A percentile compares a stretch with the other conserved stretches of the same genome.
phyloP scores from a whole-genome alignment of 2,329 filamentous ascomycete species.

The Cylindrodendrum hubeiense region DNA sequence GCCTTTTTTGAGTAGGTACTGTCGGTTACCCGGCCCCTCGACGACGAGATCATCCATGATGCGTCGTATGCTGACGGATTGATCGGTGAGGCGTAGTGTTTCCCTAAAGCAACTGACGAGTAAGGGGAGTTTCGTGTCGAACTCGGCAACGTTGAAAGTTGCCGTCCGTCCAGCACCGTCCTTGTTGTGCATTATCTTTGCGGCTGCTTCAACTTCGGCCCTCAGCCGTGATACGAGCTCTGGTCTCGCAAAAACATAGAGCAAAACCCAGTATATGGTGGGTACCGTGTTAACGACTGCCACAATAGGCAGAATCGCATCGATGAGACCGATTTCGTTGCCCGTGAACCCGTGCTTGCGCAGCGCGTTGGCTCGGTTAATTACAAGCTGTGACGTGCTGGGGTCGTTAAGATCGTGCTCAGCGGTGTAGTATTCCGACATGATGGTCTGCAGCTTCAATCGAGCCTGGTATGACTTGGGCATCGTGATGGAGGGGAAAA shows the following conservation, averaged over 20 bases:
- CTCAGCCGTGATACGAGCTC: conserved; percentile 36
- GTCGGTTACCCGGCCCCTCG: conserved; percentile 35
- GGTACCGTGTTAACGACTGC: conserved; percentile 52
- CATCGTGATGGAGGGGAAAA: conserved; percentile 47
- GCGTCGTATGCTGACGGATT: conserved; percentile 53
- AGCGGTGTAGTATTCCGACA: conserved; percentile 48
- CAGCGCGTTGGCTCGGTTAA: conserved; percentile 44
- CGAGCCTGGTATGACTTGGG: conserved; percentile 47
- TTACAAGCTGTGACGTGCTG: conserved; percentile 43
- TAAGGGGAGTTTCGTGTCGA: conserved; percentile 56
- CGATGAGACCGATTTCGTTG: conserved; percentile 45
- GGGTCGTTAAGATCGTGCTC: conserved; percentile 43
- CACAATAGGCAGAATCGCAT: conserved; percentile 46
- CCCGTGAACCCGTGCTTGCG: conserved; percentile 46
- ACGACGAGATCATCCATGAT: conserved; percentile 57
- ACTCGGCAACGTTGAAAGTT: conserved; percentile 51
- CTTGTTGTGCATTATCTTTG: background rate
- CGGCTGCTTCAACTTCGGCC: conserved; percentile 33
- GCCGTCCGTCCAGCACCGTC: conserved; percentile 8
- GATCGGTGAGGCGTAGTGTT: conserved; percentile 55
- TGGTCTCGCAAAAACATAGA: conserved; percentile 45
- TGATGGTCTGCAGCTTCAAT: conserved; percentile 38
- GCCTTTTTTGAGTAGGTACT: conserved; percentile 48
- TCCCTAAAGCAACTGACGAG: conserved; percentile 60
- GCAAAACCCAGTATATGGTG: conserved; percentile 52